phyloP scores from a whole-genome alignment of 2,329 filamentous ascomycete species.

The Xylariaceae sp. region DNA sequence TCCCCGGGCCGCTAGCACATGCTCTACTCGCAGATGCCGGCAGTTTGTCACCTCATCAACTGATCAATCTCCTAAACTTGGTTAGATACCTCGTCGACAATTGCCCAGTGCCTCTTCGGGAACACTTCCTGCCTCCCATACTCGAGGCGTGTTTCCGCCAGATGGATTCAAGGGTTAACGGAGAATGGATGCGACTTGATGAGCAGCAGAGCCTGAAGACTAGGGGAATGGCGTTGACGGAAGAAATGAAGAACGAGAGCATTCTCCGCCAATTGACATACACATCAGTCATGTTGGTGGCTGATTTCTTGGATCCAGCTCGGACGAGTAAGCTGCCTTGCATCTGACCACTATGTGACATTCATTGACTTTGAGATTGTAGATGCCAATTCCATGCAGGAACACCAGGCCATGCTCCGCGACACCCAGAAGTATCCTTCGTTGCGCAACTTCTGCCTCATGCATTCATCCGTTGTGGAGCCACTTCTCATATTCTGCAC shows the following conservation, averaged over 20 bases:
- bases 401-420: slow-evolving; percentile 15
- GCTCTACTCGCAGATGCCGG: slow-evolving; percentile 80
- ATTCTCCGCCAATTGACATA: slow-evolving; percentile 90
- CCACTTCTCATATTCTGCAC: slow-evolving; percentile 88
- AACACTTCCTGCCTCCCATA: slow-evolving; percentile 80
- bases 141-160: slow-evolving; percentile 78
- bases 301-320: slow-evolving; percentile 77
- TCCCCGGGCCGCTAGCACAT: slow-evolving; percentile 77
- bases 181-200: slow-evolving; percentile 80
- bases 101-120: slow-evolving; percentile 74
- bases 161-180: slow-evolving; percentile 80
- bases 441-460: slow-evolving; percentile 79
- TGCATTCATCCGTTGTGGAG: slow-evolving; percentile 73
- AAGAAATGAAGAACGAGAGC: slow-evolving; percentile 98
- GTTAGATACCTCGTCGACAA: slow-evolving; percentile 87
- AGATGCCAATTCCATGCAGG: slow-evolving; percentile 24
- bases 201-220: slow-evolving; percentile 57
- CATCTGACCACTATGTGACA: slow-evolving; percentile 11
- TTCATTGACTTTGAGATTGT: slow-evolving; percentile 5
- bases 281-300: slow-evolving; percentile 86
- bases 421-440: slow-evolving; percentile 45
- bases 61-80: slow-evolving; percentile 88
- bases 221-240: slow-evolving; percentile 74
- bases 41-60: slow-evolving; percentile 83
- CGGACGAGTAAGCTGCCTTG: slow-evolving; percentile 51